Percentiles rank a stretch among this genome's conserved stretches.
Evolutionary conservation across 768 basidiomycete genomes (phyloP).

Genomic region (Kwoniella europaea): DNA sequence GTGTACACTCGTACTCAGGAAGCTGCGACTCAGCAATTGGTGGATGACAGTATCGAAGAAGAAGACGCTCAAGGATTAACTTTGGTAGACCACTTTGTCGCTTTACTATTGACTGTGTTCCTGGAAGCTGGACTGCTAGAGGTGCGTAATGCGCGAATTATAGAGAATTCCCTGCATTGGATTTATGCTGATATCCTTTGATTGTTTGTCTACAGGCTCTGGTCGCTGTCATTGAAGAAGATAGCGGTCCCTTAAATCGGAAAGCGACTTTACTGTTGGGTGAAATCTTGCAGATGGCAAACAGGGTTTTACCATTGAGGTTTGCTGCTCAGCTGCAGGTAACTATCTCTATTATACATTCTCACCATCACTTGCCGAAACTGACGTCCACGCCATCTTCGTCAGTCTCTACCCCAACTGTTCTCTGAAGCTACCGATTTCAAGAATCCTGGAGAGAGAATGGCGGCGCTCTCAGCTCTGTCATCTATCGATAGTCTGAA

Average conservation of each 20-base stretch:
- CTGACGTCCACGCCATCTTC: not conserved
- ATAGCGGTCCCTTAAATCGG: slow-evolving; percentile 64
- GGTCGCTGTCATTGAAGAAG: slow-evolving; percentile 81
- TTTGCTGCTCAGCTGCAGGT: slow-evolving; percentile 86
- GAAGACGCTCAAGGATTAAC: slow-evolving; percentile 67
- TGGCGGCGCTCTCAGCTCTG: slow-evolving; percentile 80
- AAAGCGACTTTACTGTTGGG: slow-evolving; percentile 91
- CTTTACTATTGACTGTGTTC: slow-evolving; percentile 79
- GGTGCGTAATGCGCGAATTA: slow-evolving; percentile 61
- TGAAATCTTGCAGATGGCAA: slow-evolving; percentile 85
- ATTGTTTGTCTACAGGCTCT: slow-evolving; percentile 67
- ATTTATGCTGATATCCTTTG: no score
- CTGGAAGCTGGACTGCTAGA: slow-evolving; percentile 86
- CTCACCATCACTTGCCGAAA: not conserved
- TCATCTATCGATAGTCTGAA: slow-evolving; percentile 91
- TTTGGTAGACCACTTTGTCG: slow-evolving; percentile 90
- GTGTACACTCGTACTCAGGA: slow-evolving; percentile 52
- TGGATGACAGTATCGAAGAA: slow-evolving; percentile 33
- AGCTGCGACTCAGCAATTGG: slow-evolving; percentile 22
- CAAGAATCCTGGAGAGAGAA: slow-evolving; percentile 73
- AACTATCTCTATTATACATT: slow-evolving; percentile 14
- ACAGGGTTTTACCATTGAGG: slow-evolving; percentile 78
- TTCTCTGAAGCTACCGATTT: slow-evolving; percentile 82
- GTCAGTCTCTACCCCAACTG: slow-evolving; percentile 77
- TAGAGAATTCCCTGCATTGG: no score